These are phyloP conservation scores for Colletotrichum endophyticum DNA, from an alignment of 2,329 filamentous ascomycete genomes.

Conservation along the genomic window DNA sequence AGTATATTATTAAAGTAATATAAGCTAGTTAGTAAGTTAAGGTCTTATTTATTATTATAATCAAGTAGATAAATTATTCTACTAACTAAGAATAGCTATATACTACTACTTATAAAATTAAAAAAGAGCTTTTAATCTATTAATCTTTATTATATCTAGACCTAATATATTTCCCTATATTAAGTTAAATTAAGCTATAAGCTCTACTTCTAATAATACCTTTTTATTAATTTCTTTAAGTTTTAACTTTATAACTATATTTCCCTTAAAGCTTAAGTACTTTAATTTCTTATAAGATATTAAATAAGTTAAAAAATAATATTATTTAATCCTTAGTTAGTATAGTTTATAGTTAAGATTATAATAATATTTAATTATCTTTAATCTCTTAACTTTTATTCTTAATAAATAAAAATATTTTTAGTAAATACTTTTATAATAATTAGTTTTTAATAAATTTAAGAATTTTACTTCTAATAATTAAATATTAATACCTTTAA, in stretches of 20 bases:
- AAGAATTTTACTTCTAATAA: slow-evolving; percentile 35
- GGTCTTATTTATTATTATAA: too few relatives aligned
- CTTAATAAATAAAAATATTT: slow-evolving; percentile 44
- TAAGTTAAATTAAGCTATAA: neutral
- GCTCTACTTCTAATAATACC: neutral
- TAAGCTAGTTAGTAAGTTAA: too few relatives aligned
- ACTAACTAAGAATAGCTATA: neutral
- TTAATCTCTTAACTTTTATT: slow-evolving; percentile 42
- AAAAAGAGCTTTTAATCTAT: too few relatives aligned
- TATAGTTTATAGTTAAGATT: slow-evolving; percentile 38
- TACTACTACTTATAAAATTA: too few relatives aligned
- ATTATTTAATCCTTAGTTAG: slow-evolving; percentile 31
- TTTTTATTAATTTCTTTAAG: slow-evolving; percentile 37
- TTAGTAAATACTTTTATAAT: slow-evolving; percentile 43
- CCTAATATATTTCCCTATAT: too few relatives aligned
- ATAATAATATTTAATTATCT: slow-evolving; percentile 38
- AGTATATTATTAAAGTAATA: too few relatives aligned
- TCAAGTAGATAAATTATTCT: too few relatives aligned
- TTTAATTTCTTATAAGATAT: too few relatives aligned
- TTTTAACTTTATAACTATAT: slow-evolving; percentile 40
- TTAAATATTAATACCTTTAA: too few relatives aligned
- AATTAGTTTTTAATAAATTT: slow-evolving; percentile 41
- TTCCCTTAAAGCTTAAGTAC: slow-evolving; percentile 12
- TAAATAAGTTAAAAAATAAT: too few relatives aligned
- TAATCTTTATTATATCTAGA: too few relatives aligned